Base-by-base conservation (phyloP, 352 stramenopile species). In the Thalassiosira exigua region DNA sequence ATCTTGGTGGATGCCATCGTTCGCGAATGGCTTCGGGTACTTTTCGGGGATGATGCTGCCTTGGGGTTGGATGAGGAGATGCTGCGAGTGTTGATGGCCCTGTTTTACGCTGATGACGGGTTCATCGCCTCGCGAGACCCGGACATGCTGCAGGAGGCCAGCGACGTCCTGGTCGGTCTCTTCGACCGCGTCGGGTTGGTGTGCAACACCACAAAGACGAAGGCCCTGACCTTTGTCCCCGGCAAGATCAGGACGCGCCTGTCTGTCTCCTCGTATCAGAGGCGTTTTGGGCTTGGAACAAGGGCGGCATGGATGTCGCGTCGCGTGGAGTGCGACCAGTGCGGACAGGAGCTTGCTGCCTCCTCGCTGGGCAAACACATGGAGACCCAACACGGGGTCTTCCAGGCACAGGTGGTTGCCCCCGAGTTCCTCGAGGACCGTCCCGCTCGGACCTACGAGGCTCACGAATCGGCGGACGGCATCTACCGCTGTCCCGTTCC, bases 1-100 rank as follows among this genome's bases (percentile, higher is more conserved):
- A 69, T 81, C 21, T 27, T 78, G 19, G 62, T 79, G 1, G 53
- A 85, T 71, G 69, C 51, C 0, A 51, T 83, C 4, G 54, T 79
- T 7, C 11, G 62, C 9, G 50, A 77, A 26, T 84, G 75, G 62
- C 44, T 83, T 12, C 9, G 36, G 36, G 7, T 14, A 14, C 7
- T 44, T 7, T 7, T 7, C 14, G 36, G 36, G 36, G 36, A 44
- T 14, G 36, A 44, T 7, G 36, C 14, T 44, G 36, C 36, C 7
- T 14, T 44, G 36, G 36, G 14, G 7, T 7, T 7, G 7, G 7
- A 14, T 7, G 36, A 14, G 7, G 14, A 7, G 14, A 7, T 44
- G 36, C 7, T 44, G 36, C 7, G 36, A 44, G 36, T 14, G 36
- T 7, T 44, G 36, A 14, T 56, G 46, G 46, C 46, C 5, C 46